Base-by-base conservation (phyloP, 2,329 filamentous ascomycete genomes). In the Hymenoscyphus occultus region DNA sequence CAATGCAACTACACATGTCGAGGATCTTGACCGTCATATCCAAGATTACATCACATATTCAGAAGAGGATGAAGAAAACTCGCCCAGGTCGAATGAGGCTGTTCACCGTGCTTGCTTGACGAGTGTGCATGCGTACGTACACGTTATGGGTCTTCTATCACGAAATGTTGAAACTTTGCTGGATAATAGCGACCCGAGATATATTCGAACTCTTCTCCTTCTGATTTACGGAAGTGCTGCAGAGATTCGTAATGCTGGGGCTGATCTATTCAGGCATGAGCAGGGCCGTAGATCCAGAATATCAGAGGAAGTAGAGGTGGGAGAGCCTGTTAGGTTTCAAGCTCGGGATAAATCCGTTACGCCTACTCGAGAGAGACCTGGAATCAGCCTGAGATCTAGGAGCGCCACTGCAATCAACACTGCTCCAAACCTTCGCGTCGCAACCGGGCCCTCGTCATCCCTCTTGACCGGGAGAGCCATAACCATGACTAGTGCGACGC, bases 151-250 rank as follows among this genome's bases (percentile, higher is more conserved):
- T 19, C 81, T 87, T 0, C 76, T 89, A 39, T 81, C 83, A 54
- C 80, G 81, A 62, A 88, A 89, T 68, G 85, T 88, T 65, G 85
- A 89, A 71, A 83, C 83, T 1, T 85, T 90, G 71, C 81, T 89
- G 63, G 82, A 87, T 70, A 88, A 88, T 64, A 85, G 85, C 67
- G 86, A 89, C 70, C 85, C 86, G 28, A 83, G 87, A 67, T 89
- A 89, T 73, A 86, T 89, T 72, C 85, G 86, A 58, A 87, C 85
- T 2, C 80, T 89, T 69, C 76, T 89, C 71, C 81, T 87, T 75
- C 80, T 86, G 69, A 79, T 89, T 5, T 89, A 88, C 74, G 88
- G 88, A 70, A 88, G 86, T 75, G 85, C 88, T 66, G 88, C 87
- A 81, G 86, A 89, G 74, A 80, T 89, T 61, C 83, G 86, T 39